These are phyloP conservation scores for Penicillium concentricum DNA, from an alignment of 2,329 filamentous ascomycete species.

Conservation along the genomic window DNA sequence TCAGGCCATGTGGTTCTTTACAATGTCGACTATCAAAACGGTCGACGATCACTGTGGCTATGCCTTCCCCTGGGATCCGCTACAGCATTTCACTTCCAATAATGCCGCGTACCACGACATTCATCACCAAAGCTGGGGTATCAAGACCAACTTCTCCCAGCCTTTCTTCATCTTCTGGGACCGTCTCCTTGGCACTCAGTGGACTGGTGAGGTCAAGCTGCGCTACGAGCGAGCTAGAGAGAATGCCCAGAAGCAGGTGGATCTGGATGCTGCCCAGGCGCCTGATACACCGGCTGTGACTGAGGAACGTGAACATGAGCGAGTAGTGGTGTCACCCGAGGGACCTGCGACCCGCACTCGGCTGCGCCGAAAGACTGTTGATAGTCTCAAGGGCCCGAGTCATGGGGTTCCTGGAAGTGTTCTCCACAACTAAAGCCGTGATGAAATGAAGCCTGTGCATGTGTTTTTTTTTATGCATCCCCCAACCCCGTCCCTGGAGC, in stretches of 20 bases:
- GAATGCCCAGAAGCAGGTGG: constrained; percentile 57
- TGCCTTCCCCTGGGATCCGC: constrained; percentile 88
- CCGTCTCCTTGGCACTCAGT: constrained; percentile 74
- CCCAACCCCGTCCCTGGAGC: constrained; percentile 22
- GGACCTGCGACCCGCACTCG: constrained; percentile 30
- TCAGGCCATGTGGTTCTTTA: constrained; percentile 87
- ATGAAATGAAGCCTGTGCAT: constrained; percentile 12
- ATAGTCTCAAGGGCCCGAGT: constrained; percentile 36
- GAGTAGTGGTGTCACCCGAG: constrained; percentile 26
- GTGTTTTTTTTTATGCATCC: constrained; percentile 18
- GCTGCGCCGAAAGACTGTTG: constrained; percentile 39
- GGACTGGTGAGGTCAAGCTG: constrained; percentile 65
- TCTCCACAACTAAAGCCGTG: constrained; percentile 32
- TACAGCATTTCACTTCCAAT: constrained; percentile 89
- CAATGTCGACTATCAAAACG: constrained; percentile 86
- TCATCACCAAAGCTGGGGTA: constrained; percentile 98
- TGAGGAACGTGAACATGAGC: constrained; percentile 21
- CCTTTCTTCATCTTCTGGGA: constrained; percentile 92
- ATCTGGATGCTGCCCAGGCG: constrained; percentile 44
- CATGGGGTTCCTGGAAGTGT: constrained; percentile 43
- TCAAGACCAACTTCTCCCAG: constrained; percentile 65
- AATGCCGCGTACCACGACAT: constrained; percentile 97
- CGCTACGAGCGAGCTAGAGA: constrained; percentile 59
- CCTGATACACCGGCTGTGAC: constrained; percentile 22
- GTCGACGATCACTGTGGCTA: constrained; percentile 98